Base-by-base conservation (phyloP, 2,329 filamentous ascomycete genomes). In the Dactylellina parvicollis region DNA sequence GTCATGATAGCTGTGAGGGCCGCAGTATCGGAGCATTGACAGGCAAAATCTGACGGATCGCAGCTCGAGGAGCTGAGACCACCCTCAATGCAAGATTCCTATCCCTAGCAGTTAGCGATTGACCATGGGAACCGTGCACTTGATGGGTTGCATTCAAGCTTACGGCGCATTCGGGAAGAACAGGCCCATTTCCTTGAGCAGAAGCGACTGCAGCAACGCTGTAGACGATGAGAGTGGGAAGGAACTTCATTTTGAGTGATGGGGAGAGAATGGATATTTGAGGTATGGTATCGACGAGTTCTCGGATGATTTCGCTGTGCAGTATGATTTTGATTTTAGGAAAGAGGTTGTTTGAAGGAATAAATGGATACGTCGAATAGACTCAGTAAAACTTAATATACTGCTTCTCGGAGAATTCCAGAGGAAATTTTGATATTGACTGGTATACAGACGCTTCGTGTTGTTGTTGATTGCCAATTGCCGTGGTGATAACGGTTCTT, bases 101-200 rank as follows among this genome's bases (percentile, higher is more conserved):
- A 44, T 16, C 22, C 10, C n/a, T 12, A 28, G 9, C 34, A 1
- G 10, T 50, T 22, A 57, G 36, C n/a, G 36, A 28, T 12, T 10
- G 16, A 18, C 30, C 9, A 14, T 18, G 24, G 22, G 8, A 12
- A 1, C 20, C 3, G 3, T 3, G 12, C 4, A 20, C 22, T 18
- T 10, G 12, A 52, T 32, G 1, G 16, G 16, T 32, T 52, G 20
- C 3, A 9, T 22, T 60, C 4, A 36, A n/a, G 55, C 67, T 46
- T 65, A 72, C 67, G 26, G 67, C 67, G n/a, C 67, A 72, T 26
- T 72, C 40, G 7, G 67, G 67, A 26, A 72, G 46, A 26, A 52
- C 32, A 46, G 61, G 60, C 12, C 28, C 22, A 16, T 26, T 26
- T 14, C 24, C 30, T 22, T 72, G 67, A 8, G 50, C 52, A n/a